Evolutionary conservation across 257 asterid species (phyloP), one percentile per base, ranked within the genome.

Genomic region (Nicotiana attenuata): DNA sequence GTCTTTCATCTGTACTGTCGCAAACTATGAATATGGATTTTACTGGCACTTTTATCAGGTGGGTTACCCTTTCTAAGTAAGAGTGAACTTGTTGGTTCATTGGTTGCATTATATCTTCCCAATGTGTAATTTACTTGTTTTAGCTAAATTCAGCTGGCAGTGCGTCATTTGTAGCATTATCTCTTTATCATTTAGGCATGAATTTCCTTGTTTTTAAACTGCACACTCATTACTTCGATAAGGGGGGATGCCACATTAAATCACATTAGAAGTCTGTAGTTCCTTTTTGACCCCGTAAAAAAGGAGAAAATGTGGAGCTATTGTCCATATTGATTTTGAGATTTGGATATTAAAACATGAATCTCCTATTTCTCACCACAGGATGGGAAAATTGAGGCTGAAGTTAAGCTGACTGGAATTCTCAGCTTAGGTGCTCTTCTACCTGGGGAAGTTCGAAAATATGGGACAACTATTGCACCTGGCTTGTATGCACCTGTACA

Each of bases 341-440:
- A 47, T 50, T 28, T 50, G 68, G 52, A 13, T 22, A 60, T 57
- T 47, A 38, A 56, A 68, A 35, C 22, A 56, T 66, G 16, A 22
- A n/a, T 68, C 4, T 38, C 17, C 15, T 33, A 65, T 80, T 60
- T 80, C 28, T 69, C 50, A 26, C 59, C 33, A 47, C 76, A 85
- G 88, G 88, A 85, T 61, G 88, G 88, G 35, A 85, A 85, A 76
- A 85, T 85, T 1, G 86, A 85, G 81, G 88, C 88, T 3, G 88
- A 85, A 56, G 85, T 85, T 15, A 85, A 82, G 69, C 86, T 87
- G 28, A 80, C 84, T n/a, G 84, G 81, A 33, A 81, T 87, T 78
- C 88, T 87, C 52, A 85, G 90, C 79, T 83, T 87, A 33, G 88
- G 90, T 61, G 90, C 90, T 80, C 83, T 85, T 17, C 90, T 83